Evolutionary conservation across 805 yeast genomes (phyloP).

Genomic region (Pichia membranifaciens): DNA sequence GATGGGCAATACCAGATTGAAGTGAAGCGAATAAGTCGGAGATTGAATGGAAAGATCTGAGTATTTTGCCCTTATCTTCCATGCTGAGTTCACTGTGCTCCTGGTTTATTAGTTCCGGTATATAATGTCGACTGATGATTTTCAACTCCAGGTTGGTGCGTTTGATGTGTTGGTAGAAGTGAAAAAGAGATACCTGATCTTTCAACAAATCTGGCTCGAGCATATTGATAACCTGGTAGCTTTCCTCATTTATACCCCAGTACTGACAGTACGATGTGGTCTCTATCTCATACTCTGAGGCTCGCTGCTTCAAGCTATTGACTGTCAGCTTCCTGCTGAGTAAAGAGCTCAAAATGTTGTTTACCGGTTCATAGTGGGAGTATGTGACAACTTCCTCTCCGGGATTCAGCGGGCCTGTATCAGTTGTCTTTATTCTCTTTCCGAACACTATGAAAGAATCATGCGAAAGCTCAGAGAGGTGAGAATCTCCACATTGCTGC

Average conservation of each 20-base stretch:
- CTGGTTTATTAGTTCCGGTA: neutral
- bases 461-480: neutral
- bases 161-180: neutral
- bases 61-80: neutral
- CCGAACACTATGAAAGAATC: neutral
- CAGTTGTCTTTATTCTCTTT: neutral
- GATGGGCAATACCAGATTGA: neutral
- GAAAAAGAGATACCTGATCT: neutral
- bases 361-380: slow-evolving; percentile 11
- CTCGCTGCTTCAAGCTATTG: neutral
- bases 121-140: neutral
- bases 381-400: neutral
- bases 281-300: neutral
- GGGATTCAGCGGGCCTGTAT: neutral
- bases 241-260: slow-evolving; percentile 3
- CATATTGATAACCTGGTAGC: slow-evolving; percentile 1
- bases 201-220: slow-evolving; percentile 1
- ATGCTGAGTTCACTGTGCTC: neutral
- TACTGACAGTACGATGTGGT: slow-evolving; percentile 1
- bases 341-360: slow-evolving; percentile 1
- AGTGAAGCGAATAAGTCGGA: neutral
- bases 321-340: slow-evolving; percentile 1
- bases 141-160: neutral
- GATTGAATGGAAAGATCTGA: neutral
- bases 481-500: neutral